These are phyloP conservation scores for Trichoderma guizhouense DNA, from an alignment of 2,329 filamentous ascomycete species.

Conservation along the genomic window DNA sequence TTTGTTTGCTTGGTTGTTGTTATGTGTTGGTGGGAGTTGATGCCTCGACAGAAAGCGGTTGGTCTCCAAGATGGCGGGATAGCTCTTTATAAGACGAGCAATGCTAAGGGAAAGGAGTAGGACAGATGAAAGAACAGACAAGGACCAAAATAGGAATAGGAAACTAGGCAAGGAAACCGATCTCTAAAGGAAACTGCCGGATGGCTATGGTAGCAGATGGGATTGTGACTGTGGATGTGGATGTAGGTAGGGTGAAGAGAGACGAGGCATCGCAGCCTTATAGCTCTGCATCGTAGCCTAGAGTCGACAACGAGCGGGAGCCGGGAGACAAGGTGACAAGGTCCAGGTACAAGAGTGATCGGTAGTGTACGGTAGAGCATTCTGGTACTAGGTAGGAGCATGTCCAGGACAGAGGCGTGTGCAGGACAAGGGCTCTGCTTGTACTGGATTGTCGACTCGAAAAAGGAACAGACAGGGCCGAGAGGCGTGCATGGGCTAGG, in stretches of 20 bases:
- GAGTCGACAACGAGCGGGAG: slow-evolving; percentile 23
- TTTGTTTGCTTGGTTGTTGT: too few relatives aligned
- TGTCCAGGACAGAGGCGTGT: slow-evolving; percentile 6
- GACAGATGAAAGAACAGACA: slow-evolving; percentile 15
- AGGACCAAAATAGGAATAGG: slow-evolving; percentile 2
- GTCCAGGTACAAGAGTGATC: neutral
- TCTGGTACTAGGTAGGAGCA: slow-evolving; percentile 8
- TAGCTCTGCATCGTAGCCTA: slow-evolving; percentile 38
- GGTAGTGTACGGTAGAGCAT: slow-evolving; percentile 12
- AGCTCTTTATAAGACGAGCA: slow-evolving; percentile 16
- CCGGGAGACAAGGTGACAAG: slow-evolving; percentile 12
- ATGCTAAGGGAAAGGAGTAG: neutral
- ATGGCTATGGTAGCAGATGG: slow-evolving; percentile 19
- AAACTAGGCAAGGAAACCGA: slow-evolving; percentile 18
- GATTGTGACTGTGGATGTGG: slow-evolving; percentile 26
- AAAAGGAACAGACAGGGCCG: neutral
- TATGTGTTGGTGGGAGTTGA: neutral
- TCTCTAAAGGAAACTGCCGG: slow-evolving; percentile 21
- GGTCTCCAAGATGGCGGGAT: slow-evolving; percentile 6
- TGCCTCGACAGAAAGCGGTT: neutral
- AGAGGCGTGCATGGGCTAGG: slow-evolving; percentile 1
- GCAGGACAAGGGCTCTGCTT: slow-evolving; percentile 10
- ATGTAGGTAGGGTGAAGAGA: slow-evolving; percentile 23
- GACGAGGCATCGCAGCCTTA: slow-evolving; percentile 54
- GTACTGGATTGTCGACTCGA: neutral